Evolutionary conservation across 140 eudicot species (phyloP), one percentile per base, ranked within the genome.

Genomic region (Stevia rebaudiana): DNA sequence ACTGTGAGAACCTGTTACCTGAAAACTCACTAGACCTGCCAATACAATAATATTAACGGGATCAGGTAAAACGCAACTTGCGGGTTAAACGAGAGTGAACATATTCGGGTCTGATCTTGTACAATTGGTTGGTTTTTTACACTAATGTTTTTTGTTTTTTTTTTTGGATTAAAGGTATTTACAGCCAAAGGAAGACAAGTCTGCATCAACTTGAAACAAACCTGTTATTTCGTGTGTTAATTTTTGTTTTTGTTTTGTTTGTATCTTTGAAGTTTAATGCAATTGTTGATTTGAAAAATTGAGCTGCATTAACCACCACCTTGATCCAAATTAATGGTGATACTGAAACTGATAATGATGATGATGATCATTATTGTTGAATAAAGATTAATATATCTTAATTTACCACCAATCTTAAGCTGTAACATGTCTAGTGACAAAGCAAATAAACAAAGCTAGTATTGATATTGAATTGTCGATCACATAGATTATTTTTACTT

Each of bases 161-260:
- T 55, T 23, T 48, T 49, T 71, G n/a, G n/a, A 25, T 15, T 5
- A 2, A 58, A 76, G 81, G 81, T 76, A 76, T 43, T 31, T 76
- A 33, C 73, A 71, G 50, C 69, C 61, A 48, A 76, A 76, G 66
- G 74, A 71, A 58, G 81, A 71, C 11, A 65, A 76, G 51, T 62
- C 74, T 4, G 19, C 65, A 40, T 71, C 81, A 59, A 49, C 69
- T 48, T 74, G 67, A 74, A 67, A 31, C 13, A 8, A 16, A 40
- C 5, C 1, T 65, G 13, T 55, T 74, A 47, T 15, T 65, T 51
- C 11, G 30, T 61, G 77, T 63, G 77, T 43, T 72, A 63, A 63
- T 62, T 65, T 67, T 66, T 11, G 39, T 56, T 48, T 47, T 66
- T 23, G 35, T 44, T 12, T 57, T 43, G 36, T 30, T 43, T 57